phyloP scores from a whole-genome alignment of 2,329 filamentous ascomycete genomes.

The Trichoderma koningii region DNA sequence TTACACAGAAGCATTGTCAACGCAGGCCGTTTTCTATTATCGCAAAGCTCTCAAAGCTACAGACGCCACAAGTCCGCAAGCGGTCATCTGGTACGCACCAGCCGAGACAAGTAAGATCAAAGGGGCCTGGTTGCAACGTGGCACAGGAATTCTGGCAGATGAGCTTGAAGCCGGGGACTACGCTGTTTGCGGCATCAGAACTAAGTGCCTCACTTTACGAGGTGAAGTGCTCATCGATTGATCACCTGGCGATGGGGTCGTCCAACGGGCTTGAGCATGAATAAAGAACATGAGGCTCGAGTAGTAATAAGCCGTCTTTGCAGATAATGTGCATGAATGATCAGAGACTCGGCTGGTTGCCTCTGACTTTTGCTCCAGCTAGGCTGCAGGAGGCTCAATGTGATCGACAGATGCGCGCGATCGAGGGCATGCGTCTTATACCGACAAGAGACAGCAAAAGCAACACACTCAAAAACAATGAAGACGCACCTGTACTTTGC shows the following conservation, averaged over 20 bases:
- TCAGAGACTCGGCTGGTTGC: too few relatives aligned
- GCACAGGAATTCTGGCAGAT: conserved; percentile 12
- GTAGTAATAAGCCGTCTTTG: too few relatives aligned
- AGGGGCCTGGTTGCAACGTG: conserved; percentile 8
- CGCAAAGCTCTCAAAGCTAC: not conserved
- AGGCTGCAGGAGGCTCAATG: conserved; percentile 7
- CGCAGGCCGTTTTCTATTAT: too few relatives aligned
- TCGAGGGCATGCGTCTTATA: not conserved
- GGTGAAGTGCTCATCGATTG: too few relatives aligned
- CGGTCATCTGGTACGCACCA: not conserved
- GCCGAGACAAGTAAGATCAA: conserved; percentile 19
- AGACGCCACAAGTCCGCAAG: too few relatives aligned
- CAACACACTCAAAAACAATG: not conserved
- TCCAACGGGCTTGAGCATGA: too few relatives aligned
- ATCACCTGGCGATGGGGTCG: too few relatives aligned
- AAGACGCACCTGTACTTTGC: not conserved
- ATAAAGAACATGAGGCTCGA: rapidly evolving
- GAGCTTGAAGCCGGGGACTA: not conserved
- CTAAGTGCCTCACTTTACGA: too few relatives aligned
- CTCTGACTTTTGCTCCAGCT: not conserved
- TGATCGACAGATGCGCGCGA: conserved; percentile 15
- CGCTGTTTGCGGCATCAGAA: not conserved
- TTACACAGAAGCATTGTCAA: too few relatives aligned
- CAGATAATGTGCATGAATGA: too few relatives aligned
- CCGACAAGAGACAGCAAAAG: not conserved